These are phyloP conservation scores for Rhodotorula babjevae DNA, from an alignment of 768 basidiomycete genomes.

Conservation along the genomic window DNA sequence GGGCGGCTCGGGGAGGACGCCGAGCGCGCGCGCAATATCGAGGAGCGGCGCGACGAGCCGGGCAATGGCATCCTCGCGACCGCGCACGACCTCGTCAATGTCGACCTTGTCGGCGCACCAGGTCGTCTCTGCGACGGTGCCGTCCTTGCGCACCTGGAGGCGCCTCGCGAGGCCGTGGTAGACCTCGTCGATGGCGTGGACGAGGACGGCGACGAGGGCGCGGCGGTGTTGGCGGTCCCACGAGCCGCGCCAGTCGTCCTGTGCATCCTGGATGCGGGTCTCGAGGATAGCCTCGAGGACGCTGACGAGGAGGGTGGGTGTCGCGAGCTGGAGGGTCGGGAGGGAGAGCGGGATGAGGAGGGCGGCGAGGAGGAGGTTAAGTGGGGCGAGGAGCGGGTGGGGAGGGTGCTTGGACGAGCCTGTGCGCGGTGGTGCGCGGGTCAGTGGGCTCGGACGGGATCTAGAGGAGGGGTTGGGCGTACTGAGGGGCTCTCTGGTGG, in stretches of 20 bases:
- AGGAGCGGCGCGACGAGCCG: not conserved
- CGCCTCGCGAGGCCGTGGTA: not conserved
- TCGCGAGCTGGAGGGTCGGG: slow-evolving; percentile 10
- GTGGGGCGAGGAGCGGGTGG: not conserved
- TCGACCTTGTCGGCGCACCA: slow-evolving; percentile 4
- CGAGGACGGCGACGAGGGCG: not conserved
- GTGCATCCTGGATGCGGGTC: slow-evolving; percentile 22
- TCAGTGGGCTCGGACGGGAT: no score
- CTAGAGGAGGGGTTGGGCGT: no score
- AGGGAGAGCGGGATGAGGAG: slow-evolving; percentile 10
- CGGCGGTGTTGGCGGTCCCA: not conserved
- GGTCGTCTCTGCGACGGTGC: rapidly evolving
- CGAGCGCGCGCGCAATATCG: slow-evolving; percentile 9
- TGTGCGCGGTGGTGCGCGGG: not conserved
- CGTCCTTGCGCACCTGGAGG: not conserved
- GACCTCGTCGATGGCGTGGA: slow-evolving; percentile 19
- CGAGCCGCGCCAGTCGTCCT: not conserved
- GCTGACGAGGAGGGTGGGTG: slow-evolving; percentile 22
- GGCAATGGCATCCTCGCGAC: slow-evolving; percentile 1
- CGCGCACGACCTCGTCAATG: slow-evolving; percentile 2
- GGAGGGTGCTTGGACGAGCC: not conserved
- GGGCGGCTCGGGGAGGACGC: not conserved
- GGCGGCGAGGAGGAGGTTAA: slow-evolving; percentile 3
- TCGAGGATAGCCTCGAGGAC: slow-evolving; percentile 27
- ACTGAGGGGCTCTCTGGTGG: no score